phyloP scores from a whole-genome alignment of 83 land plant genomes.

The Thuja plicata region DNA sequence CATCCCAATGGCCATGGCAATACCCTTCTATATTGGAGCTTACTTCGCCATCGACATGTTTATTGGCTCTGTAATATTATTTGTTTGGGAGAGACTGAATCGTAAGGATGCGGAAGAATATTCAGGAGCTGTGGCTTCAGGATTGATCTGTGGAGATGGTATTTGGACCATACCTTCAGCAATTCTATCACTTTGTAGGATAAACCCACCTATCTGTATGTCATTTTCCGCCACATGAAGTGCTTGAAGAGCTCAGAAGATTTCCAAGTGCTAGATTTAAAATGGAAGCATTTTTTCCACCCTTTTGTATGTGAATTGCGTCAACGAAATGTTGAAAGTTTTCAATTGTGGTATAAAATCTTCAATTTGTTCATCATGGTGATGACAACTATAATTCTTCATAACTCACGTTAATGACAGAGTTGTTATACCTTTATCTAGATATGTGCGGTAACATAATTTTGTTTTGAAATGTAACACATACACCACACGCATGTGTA shows the following conservation, averaged over 20 bases:
- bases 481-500: neutral
- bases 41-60: conserved; percentile 87
- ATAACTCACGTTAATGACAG: neutral
- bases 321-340: neutral
- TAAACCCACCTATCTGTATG: conserved; percentile 82
- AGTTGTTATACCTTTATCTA: neutral
- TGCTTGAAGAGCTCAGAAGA: neutral
- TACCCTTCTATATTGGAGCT: conserved; percentile 90
- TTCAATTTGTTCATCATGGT: neutral
- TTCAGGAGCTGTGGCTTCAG: conserved; percentile 85
- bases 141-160: conserved; percentile 83
- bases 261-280: neutral
- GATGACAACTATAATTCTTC: neutral
- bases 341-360: neutral
- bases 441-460: neutral
- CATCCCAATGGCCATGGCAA: conserved; percentile 88
- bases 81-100: conserved; percentile 61
- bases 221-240: conserved; percentile 34
- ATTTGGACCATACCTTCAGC: conserved; percentile 86
- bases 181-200: conserved; percentile 61
- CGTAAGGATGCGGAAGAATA: conserved; percentile 60
- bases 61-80: conserved; percentile 73
- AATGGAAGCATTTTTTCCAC: neutral
- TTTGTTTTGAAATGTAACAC: neutral
- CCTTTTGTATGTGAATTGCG: neutral